phyloP scores from a whole-genome alignment of 2,329 filamentous ascomycete genomes.

The Amphichorda felina region DNA sequence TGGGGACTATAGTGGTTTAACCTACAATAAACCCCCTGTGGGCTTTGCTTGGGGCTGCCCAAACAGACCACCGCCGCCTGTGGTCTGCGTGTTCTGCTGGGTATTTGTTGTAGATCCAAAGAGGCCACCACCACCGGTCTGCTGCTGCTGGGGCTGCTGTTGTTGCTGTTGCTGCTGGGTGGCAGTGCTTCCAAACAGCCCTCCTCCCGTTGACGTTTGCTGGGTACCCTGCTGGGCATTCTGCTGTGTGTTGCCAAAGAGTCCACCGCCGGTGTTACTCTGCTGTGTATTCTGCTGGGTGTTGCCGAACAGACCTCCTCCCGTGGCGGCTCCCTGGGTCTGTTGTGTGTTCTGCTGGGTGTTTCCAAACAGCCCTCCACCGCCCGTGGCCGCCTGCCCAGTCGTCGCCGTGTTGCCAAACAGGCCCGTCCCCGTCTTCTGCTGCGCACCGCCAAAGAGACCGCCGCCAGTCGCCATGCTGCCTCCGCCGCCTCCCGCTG shows the following conservation, averaged over 20 bases:
- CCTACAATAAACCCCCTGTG: conserved; percentile 19
- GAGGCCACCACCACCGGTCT: conserved; percentile 3
- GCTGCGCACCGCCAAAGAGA: conserved; percentile 20
- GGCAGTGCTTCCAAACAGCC: conserved; percentile 4
- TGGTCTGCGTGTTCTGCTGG: conserved; percentile 7
- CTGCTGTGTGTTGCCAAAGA: conserved; percentile 10
- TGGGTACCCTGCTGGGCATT: no score
- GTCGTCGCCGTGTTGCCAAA: conserved; percentile 16
- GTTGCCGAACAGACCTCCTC: conserved; percentile 12
- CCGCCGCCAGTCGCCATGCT: conserved; percentile 23
- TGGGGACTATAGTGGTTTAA: no score
- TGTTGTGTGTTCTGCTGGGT: conserved; percentile 14
- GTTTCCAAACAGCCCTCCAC: conserved; percentile 13
- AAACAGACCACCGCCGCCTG: conserved; percentile 14
- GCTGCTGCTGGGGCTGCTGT: conserved; percentile 8
- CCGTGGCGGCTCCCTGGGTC: conserved; percentile 5
- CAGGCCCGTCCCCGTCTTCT: conserved; percentile 13
- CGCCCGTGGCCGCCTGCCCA: conserved; percentile 7
- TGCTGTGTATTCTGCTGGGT: conserved; percentile 12
- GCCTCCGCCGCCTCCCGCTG: conserved; percentile 5
- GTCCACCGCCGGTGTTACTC: conserved; percentile 6
- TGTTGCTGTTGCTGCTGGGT: conserved; percentile 7
- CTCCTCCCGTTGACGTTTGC: not conserved
- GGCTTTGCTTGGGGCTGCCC: conserved; percentile 21
- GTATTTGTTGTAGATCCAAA: conserved; percentile 4